Percentiles rank a stretch among this genome's conserved stretches.
Evolutionary conservation across 495 filamentous ascomycete genomes (phyloP).

Genomic region (Neurospora sp.): DNA sequence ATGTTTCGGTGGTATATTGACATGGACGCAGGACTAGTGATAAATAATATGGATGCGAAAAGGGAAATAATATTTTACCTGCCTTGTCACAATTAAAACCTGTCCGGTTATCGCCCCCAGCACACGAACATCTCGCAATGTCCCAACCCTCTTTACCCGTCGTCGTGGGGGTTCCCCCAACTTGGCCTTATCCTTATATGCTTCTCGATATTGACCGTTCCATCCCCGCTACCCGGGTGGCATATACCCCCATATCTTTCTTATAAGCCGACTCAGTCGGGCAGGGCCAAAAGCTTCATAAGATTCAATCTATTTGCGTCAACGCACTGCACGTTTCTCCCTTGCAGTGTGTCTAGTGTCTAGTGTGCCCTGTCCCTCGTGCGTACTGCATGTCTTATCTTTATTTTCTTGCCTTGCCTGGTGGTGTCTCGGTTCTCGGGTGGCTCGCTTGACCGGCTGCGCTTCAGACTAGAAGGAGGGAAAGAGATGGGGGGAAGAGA

Average conservation of each 20-base stretch:
- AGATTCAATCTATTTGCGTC: background rate
- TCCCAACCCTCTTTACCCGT: background rate
- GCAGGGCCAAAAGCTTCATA: background rate
- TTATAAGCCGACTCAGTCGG: background rate
- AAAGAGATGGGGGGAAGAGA: background rate
- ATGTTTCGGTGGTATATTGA: background rate
- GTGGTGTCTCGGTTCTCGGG: background rate
- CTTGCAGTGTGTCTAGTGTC: background rate
- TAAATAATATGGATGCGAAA: background rate
- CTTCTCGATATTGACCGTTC: background rate
- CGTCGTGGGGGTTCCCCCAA: background rate
- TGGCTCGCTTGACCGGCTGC: background rate
- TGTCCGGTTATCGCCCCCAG: background rate
- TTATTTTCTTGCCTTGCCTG: background rate
- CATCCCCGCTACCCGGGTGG: background rate
- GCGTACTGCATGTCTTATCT: slow-evolving; percentile 1
- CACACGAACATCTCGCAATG: background rate
- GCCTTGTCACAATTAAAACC: background rate
- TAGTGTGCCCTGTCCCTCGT: background rate
- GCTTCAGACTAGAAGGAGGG: background rate
- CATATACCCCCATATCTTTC: background rate
- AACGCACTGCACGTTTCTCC: background rate
- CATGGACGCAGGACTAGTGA: background rate
- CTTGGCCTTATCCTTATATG: background rate
- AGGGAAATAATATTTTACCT: background rate